Evolutionary conservation across 2,329 filamentous ascomycete genomes (phyloP).

Genomic region (Beauveria scarabaeidicola): DNA sequence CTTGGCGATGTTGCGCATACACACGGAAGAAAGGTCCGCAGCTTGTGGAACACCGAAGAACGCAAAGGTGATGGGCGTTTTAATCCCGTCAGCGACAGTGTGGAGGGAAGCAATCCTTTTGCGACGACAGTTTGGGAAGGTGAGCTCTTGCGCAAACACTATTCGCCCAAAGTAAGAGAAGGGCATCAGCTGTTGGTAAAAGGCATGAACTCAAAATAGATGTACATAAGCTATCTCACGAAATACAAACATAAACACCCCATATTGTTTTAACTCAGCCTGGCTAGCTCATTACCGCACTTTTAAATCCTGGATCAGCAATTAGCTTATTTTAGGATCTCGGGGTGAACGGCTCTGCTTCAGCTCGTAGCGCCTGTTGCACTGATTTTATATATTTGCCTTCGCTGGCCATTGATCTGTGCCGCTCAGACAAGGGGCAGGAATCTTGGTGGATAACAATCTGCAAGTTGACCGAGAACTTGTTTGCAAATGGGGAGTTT

Average conservation of each 20-base stretch:
- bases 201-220: slow-evolving; percentile 35
- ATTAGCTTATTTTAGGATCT: background rate
- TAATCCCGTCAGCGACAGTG: slow-evolving; percentile 60
- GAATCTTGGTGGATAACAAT: background rate
- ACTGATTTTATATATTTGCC: background rate
- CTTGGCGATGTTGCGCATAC: slow-evolving; percentile 70
- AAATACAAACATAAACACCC: slow-evolving; percentile 1
- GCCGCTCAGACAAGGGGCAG: background rate
- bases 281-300: background rate
- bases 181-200: slow-evolving; percentile 63
- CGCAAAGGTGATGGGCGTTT: slow-evolving; percentile 83
- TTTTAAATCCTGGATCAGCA: background rate
- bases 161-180: slow-evolving; percentile 76
- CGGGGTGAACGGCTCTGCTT: background rate
- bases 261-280: background rate
- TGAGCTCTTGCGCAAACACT: slow-evolving; percentile 77
- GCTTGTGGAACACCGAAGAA: slow-evolving; percentile 94
- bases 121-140: slow-evolving; percentile 89
- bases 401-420: background rate
- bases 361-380: background rate
- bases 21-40: slow-evolving; percentile 71
- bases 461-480: background rate
- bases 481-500: background rate
- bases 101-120: slow-evolving; percentile 86
- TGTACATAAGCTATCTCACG: slow-evolving; percentile 1